These are phyloP conservation scores for Eucalyptus polyanthemos DNA, from an alignment of 345 rosid species.

Conservation along the genomic window DNA sequence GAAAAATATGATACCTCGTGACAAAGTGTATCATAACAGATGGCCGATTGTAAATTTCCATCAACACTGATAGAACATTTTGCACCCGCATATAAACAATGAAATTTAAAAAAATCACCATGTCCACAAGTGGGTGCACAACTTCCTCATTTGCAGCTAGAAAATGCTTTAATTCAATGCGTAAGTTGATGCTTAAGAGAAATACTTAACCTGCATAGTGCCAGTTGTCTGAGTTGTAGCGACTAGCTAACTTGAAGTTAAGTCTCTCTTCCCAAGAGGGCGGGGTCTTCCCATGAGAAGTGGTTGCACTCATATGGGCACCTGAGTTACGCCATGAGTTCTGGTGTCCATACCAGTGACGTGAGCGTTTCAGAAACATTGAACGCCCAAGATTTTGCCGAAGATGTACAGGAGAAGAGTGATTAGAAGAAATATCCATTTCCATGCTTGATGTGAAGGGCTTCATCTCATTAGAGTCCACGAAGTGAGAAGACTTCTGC, in stretches of 20 bases:
- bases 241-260: constrained; percentile 22
- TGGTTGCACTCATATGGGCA: constrained; percentile 20
- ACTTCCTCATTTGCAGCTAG: background rate
- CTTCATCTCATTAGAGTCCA: constrained; percentile 14
- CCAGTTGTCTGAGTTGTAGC: constrained; percentile 10
- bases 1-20: background rate
- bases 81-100: background rate
- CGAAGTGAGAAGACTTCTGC: constrained; percentile 22
- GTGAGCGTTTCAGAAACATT: constrained; percentile 45
- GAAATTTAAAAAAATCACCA: background rate
- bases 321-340: constrained; percentile 34
- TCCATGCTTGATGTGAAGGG: constrained; percentile 18
- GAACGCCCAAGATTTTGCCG: constrained; percentile 31
- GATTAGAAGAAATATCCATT: constrained; percentile 12
- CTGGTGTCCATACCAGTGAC: constrained; percentile 42
- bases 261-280: constrained; percentile 18
- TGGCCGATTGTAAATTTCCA: background rate
- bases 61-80: background rate
- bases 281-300: constrained; percentile 30
- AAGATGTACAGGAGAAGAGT: constrained; percentile 15
- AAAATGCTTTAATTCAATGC: background rate
- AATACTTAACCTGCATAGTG: constrained; percentile 13
- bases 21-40: background rate
- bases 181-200: background rate
- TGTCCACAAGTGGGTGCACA: background rate